phyloP scores from a whole-genome alignment of 2,329 filamentous ascomycete species.

The Penicillium sp. region DNA sequence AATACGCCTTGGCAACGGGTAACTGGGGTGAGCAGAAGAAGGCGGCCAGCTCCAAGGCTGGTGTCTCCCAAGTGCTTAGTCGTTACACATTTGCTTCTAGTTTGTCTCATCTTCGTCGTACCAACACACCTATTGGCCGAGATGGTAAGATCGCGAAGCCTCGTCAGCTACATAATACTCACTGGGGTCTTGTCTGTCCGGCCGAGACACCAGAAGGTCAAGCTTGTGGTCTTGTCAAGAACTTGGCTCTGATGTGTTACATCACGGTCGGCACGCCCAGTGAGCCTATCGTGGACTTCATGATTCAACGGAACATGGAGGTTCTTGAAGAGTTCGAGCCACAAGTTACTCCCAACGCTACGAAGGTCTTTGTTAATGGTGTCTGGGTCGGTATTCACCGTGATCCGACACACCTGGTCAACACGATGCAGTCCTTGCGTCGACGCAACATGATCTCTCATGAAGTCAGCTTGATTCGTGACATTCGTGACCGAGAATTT shows the following conservation, averaged over 20 bases:
- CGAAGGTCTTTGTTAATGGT: slow-evolving; percentile 97
- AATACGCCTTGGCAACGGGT: slow-evolving; percentile 93
- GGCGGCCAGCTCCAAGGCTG: slow-evolving; percentile 86
- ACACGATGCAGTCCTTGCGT: slow-evolving; percentile 68
- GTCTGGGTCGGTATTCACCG: slow-evolving; percentile 96
- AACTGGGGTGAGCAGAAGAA: slow-evolving; percentile 99
- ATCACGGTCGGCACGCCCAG: slow-evolving; percentile 92
- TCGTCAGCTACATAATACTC: slow-evolving; percentile 94
- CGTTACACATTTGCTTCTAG: slow-evolving; percentile 97
- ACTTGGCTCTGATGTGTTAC: slow-evolving; percentile 95
- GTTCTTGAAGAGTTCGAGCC: slow-evolving; percentile 92
- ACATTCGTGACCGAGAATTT: slow-evolving; percentile 96
- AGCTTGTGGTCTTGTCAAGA: slow-evolving; percentile 97
- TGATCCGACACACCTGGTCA: slow-evolving; percentile 78
- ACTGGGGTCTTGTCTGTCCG: slow-evolving; percentile 96
- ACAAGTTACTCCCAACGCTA: slow-evolving; percentile 77
- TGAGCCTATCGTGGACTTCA: slow-evolving; percentile 86
- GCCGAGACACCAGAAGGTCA: slow-evolving; percentile 97
- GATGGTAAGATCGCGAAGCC: slow-evolving; percentile 98
- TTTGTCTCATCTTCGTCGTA: slow-evolving; percentile 89
- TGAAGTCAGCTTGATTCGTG: slow-evolving; percentile 89
- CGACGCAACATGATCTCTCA: slow-evolving; percentile 78
- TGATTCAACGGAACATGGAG: slow-evolving; percentile 94
- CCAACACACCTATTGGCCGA: slow-evolving; percentile 94
- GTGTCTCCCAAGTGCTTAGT: slow-evolving; percentile 96